Evolutionary conservation across 805 yeast genomes (phyloP), one percentile per base, ranked within the genome.

Genomic region (Starmera pachycereana): DNA sequence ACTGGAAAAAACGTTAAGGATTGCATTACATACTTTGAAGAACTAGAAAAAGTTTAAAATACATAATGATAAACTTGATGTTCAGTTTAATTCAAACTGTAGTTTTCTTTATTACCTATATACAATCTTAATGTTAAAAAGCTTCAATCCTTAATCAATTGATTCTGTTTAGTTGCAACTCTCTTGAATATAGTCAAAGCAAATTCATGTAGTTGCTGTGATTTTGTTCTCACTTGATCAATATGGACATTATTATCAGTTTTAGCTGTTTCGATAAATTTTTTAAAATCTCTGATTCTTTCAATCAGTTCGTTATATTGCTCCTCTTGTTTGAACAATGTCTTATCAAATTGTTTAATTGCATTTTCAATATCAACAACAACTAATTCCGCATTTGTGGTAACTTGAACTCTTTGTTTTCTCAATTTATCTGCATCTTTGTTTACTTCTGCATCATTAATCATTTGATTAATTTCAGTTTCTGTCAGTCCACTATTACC

Each of bases 331-430:
- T 56, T 45, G 4, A 76, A 69, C 8, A 61, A 44, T 22, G 7
- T 6, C 8, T 62, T 59, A 8, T 71, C 70, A 55, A 81, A 82
- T 64, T 85, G 95, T 49, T 68, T 68, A 46, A 92, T 66, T 9
- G 96, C 90, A 62, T 73, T 72, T 62, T 88, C 96, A 38, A 95
- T 87, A 61, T 92, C 98, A 53, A 82, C 80, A 50, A 87, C 76
- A 38, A 81, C 70, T 52, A 81, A 77, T 48, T 82, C 94, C 22
- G 87, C 84, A 56, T 79, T 72, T 56, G 82, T 81, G 32, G 90
- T 86, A 54, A 76, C 78, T 55, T 83, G 88, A 45, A 79, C 70
- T 41, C 78, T 69, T 50, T 72, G 76, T 51, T 74, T 76, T 53
- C 72, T 64, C 36, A 71, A 65, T 38, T 72, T 74, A 59, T 83